Base-by-base conservation (phyloP, 2,329 filamentous ascomycete genomes). In the Pestalotiopsis sp. region DNA sequence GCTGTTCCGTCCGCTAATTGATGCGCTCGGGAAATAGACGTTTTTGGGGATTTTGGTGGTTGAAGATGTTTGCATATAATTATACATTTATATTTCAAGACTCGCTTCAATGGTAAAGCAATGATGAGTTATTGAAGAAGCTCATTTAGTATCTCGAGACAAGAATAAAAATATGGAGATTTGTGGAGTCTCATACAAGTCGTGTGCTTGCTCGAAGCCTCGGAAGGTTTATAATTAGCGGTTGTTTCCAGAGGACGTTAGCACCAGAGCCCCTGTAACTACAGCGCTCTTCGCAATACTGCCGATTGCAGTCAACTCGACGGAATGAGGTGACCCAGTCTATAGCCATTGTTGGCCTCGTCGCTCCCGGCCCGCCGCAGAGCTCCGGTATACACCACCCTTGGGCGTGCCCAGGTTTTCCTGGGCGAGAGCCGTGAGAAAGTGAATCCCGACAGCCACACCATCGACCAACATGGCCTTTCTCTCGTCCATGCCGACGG, bases 381-480 rank as follows among this genome's bases (percentile, higher is more conserved):
- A 78, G 68, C 80, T 82, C 35, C 77, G 77, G 72, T 80, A 84
- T 40, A 80, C 68, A 0, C 82, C 83, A 7, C 73, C 75, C 73
- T 84, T 84, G 13, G 82, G 81, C 44, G 82, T 85, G 70, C 76
- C 74, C 71, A 82, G 73, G 26, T 81, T 79, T 77, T 84, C 79
- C 65, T 81, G 77, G n/a, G 83, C 82, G 30, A 85, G 70, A 0
- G 79, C 82, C 4, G 79, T 77, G 20, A 85, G 71, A 68, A 84
- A 78, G 40, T 85, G 82, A 20, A 84, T 78, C 0, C 82, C 83
- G 9, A 82, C 79, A 30, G 81, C 79, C 1, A 87, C 85, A 0
- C 84, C 83, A 75, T 87, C 85, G 30, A 86, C 77, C 7, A 87
- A 82, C 73, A 84, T 83, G 3, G 80, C 76, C 17, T 72, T 75